A percentile compares a stretch with the other conserved stretches of the same genome.
Conservation (phyloP, 2,329 filamentous ascomycete species). For the Thermoascus crustaceus region DNA sequence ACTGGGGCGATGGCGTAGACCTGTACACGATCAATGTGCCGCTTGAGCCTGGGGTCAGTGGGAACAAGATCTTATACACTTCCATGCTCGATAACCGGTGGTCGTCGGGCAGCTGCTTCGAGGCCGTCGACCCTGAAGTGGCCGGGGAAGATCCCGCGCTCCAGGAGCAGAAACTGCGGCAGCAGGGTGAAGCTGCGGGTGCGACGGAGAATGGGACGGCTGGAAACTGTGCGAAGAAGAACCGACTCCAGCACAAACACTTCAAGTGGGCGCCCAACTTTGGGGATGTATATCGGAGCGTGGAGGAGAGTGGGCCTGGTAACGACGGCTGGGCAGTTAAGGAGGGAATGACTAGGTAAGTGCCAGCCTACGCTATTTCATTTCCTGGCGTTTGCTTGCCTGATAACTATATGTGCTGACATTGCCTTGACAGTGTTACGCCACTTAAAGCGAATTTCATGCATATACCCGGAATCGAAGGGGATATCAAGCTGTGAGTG, state of each 20-base stretch:
- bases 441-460: slow-evolving; percentile 89
- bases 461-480: slow-evolving; percentile 58
- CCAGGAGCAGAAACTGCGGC: slow-evolving; percentile 66
- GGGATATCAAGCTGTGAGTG: slow-evolving; percentile 79
- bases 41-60: slow-evolving; percentile 65
- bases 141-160: slow-evolving; percentile 53
- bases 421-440: slow-evolving; percentile 57
- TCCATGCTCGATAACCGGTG: slow-evolving; percentile 86
- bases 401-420: slow-evolving; percentile 7
- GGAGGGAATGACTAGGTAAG: slow-evolving; percentile 74
- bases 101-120: slow-evolving; percentile 75
- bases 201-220: slow-evolving; percentile 17
- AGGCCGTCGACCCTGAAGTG: slow-evolving; percentile 60
- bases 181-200: slow-evolving; percentile 46
- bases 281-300: slow-evolving; percentile 75
- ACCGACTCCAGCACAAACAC: slow-evolving; percentile 65
- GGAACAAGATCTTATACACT: slow-evolving; percentile 70
- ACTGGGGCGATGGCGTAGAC: slow-evolving; percentile 68
- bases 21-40: slow-evolving; percentile 92
- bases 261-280: slow-evolving; percentile 94
- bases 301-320: slow-evolving; percentile 68
- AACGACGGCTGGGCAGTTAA: slow-evolving; percentile 92
- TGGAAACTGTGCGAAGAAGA: slow-evolving; percentile 17
- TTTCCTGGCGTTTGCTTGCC: background rate
- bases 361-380: slow-evolving; percentile 1